These are phyloP conservation scores for Trichoderma harzianum DNA, from an alignment of 2,329 filamentous ascomycete genomes.

Conservation along the genomic window DNA sequence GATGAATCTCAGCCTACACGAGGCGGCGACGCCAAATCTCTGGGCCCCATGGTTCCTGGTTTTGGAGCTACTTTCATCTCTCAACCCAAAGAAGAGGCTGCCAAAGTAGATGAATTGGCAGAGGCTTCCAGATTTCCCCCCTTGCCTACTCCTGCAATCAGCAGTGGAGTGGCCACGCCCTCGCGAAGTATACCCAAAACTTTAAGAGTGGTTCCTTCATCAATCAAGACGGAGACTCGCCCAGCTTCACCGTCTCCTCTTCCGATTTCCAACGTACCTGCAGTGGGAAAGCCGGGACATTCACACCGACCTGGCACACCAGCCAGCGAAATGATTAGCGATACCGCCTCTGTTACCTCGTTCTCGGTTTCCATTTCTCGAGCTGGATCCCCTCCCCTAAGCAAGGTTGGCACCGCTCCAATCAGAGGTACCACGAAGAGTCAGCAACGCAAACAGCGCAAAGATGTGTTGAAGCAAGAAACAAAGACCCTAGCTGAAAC, in stretches of 20 bases:
- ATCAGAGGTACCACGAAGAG: slow-evolving; percentile 71
- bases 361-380: slow-evolving; percentile 65
- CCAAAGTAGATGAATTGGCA: slow-evolving; percentile 13
- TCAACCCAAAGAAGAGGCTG: background rate
- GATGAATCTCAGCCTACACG: background rate
- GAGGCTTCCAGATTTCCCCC: slow-evolving; percentile 46
- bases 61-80: background rate
- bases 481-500: slow-evolving; percentile 51
- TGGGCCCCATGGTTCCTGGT: background rate
- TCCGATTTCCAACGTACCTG: slow-evolving; percentile 29
- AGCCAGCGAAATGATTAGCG: slow-evolving; percentile 70
- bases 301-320: slow-evolving; percentile 65
- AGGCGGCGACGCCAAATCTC: background rate
- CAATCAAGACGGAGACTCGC: slow-evolving; percentile 3
- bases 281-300: slow-evolving; percentile 23
- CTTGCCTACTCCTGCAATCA: slow-evolving; percentile 44
- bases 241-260: background rate
- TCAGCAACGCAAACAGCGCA: slow-evolving; percentile 72
- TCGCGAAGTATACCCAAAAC: slow-evolving; percentile 58
- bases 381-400: slow-evolving; percentile 66
- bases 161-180: slow-evolving; percentile 45
- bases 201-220: slow-evolving; percentile 59
- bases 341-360: slow-evolving; percentile 71
- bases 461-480: slow-evolving; percentile 64
- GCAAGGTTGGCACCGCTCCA: slow-evolving; percentile 64